Evolutionary conservation across 1,284 basidiomycete species (phyloP).

Genomic region (Cerioporus squamosus): DNA sequence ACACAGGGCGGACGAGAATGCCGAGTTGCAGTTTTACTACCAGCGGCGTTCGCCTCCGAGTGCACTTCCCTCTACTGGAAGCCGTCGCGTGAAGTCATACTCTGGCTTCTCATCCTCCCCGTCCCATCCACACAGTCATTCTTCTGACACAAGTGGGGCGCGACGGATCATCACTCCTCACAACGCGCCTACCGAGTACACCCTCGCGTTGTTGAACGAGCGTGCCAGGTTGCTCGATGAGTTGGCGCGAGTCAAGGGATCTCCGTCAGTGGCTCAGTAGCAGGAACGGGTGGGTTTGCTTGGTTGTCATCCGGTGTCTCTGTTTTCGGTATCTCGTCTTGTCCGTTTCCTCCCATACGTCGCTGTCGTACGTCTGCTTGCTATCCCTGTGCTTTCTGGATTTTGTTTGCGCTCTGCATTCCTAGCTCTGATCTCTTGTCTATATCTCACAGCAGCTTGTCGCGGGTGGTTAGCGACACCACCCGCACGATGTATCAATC

Average conservation of each 20-base stretch:
- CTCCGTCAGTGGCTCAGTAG: constrained; percentile 5
- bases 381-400: not conserved
- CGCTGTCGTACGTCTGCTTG: not conserved
- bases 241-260: constrained; percentile 42
- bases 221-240: constrained; percentile 52
- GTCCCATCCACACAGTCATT: constrained; percentile 1
- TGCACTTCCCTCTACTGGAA: not conserved
- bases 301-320: not conserved
- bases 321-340: not conserved
- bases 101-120: constrained; percentile 9
- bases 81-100: constrained; percentile 13
- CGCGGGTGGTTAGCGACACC: too few relatives aligned
- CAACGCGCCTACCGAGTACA: constrained; percentile 45
- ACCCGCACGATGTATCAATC: too few relatives aligned
- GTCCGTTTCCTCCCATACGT: not conserved
- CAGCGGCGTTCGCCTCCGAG: constrained; percentile 19
- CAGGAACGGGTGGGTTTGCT: too few relatives aligned
- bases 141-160: not conserved
- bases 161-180: constrained; percentile 37
- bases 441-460: too few relatives aligned
- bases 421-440: not conserved
- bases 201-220: constrained; percentile 52
- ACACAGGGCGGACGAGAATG: constrained; percentile 50
- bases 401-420: too few relatives aligned
- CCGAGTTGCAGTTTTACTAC: constrained; percentile 54